phyloP scores from a whole-genome alignment of 805 yeast genomes.

The Metschnikowia baotianmanensis region DNA sequence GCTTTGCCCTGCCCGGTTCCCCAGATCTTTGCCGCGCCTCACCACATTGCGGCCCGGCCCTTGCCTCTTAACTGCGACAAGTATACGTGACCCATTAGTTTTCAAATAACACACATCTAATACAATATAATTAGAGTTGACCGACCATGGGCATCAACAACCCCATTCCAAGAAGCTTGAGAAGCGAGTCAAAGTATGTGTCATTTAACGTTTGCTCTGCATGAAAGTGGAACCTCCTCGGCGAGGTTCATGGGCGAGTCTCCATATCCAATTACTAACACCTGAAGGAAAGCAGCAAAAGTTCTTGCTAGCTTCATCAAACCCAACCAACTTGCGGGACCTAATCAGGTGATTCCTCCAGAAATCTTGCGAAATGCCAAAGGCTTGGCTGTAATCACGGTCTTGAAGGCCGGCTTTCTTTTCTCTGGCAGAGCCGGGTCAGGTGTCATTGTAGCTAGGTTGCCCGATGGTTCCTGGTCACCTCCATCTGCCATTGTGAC shows the following conservation, averaged over 20 bases:
- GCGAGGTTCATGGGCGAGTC: background rate
- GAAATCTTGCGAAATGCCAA: slow-evolving; percentile 82
- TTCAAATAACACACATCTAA: background rate
- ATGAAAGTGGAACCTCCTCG: too few relatives aligned
- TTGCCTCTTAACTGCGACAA: background rate
- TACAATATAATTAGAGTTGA: background rate
- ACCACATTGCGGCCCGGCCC: slow-evolving; percentile 1
- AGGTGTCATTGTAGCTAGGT: slow-evolving; percentile 89
- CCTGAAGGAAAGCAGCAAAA: slow-evolving; percentile 81
- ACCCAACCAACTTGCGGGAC: slow-evolving; percentile 91
- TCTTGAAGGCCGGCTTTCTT: slow-evolving; percentile 93
- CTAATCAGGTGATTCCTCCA: slow-evolving; percentile 87
- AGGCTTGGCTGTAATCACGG: slow-evolving; percentile 89
- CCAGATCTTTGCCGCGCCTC: slow-evolving; percentile 3
- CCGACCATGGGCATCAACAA: slow-evolving; percentile 69
- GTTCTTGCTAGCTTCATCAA: slow-evolving; percentile 85
- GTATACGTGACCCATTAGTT: too few relatives aligned
- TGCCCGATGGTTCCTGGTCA: slow-evolving; percentile 96
- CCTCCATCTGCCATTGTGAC: slow-evolving; percentile 95
- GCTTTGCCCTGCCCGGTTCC: slow-evolving; percentile 1
- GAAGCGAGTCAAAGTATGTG: slow-evolving; percentile 79
- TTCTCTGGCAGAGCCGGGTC: slow-evolving; percentile 98
- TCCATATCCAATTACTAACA: slow-evolving; percentile 5
- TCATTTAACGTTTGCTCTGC: too few relatives aligned
- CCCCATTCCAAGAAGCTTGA: slow-evolving; percentile 90